Conservation (phyloP, 2,329 filamentous ascomycete species). For the Epichloe bromicola region DNA sequence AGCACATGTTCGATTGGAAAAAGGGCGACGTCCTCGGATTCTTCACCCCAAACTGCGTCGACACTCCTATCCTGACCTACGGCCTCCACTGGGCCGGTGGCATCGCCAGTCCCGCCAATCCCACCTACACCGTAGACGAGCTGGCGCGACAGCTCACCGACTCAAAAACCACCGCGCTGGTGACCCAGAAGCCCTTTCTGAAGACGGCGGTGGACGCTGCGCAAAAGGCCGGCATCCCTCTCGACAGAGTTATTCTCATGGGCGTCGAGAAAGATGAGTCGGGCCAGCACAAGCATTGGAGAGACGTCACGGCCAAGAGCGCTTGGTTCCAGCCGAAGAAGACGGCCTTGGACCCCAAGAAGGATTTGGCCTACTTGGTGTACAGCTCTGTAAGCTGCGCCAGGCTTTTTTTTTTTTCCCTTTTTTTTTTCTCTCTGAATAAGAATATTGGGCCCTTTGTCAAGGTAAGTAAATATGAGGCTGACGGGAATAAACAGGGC, state of each 20-base stretch:
- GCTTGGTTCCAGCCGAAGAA: slow-evolving; percentile 39
- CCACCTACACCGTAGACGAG: slow-evolving; percentile 73
- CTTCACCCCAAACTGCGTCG: slow-evolving; percentile 77
- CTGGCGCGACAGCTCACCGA: slow-evolving; percentile 75
- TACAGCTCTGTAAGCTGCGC: slow-evolving; percentile 54
- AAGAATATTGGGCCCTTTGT: too few species aligned
- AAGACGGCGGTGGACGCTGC: slow-evolving; percentile 55
- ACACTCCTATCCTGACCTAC: slow-evolving; percentile 65
- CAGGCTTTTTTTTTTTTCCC: too few species aligned
- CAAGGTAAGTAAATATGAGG: too few species aligned
- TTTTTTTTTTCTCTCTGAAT: too few species aligned
- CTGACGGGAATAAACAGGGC: slow-evolving; percentile 29
- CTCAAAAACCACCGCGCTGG: slow-evolving; percentile 58
- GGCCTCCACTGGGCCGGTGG: slow-evolving; percentile 77
- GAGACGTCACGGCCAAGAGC: slow-evolving; percentile 50
- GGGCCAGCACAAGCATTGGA: slow-evolving; percentile 54
- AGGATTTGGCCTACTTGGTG: slow-evolving; percentile 71
- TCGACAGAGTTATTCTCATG: slow-evolving; percentile 62
- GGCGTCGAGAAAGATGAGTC: slow-evolving; percentile 52
- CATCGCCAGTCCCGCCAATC: slow-evolving; percentile 73
- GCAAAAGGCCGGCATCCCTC: slow-evolving; percentile 52
- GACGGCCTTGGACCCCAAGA: slow-evolving; percentile 50
- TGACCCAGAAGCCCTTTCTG: slow-evolving; percentile 59
- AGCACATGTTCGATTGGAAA: slow-evolving; percentile 61
- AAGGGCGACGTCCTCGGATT: slow-evolving; percentile 74